Conservation (phyloP, 176 grass and related monocot species). For the Rhynchospora tenuis region DNA sequence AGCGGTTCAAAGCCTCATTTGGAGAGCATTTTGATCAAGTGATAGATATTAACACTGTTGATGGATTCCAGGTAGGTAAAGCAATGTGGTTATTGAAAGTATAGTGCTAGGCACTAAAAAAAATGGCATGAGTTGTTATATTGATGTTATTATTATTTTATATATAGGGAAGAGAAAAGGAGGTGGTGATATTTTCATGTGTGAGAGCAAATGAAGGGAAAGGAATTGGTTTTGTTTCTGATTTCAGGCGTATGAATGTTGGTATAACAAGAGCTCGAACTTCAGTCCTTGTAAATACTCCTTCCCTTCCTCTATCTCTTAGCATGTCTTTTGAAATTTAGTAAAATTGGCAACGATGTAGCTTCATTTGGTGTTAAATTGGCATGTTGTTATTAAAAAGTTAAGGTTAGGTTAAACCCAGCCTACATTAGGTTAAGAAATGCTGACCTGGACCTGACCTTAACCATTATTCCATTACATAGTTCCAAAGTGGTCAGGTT, state of each 20-base stretch:
- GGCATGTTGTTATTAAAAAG: neutral
- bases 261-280: slow-evolving; percentile 92
- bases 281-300: slow-evolving; percentile 56
- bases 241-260: slow-evolving; percentile 97
- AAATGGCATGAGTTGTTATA: slow-evolving; percentile 4
- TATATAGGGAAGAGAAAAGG: slow-evolving; percentile 81
- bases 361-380: neutral
- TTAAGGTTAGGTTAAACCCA: neutral
- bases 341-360: neutral
- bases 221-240: slow-evolving; percentile 86
- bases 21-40: slow-evolving; percentile 72
- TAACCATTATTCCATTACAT: slow-evolving; percentile 10
- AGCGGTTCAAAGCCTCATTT: slow-evolving; percentile 69
- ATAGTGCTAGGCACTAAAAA: slow-evolving; percentile 17
- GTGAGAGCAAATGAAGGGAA: slow-evolving; percentile 77
- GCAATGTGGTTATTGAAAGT: slow-evolving; percentile 11
- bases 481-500: neutral
- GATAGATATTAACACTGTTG: slow-evolving; percentile 90
- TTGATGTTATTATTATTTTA: slow-evolving; percentile 13
- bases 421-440: neutral
- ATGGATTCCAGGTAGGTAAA: slow-evolving; percentile 89
- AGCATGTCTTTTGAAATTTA: slow-evolving; percentile 5
- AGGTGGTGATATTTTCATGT: slow-evolving; percentile 89
- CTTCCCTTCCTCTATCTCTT: neutral
- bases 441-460: neutral